Base-by-base conservation (phyloP, 805 yeast genomes). In the Torulaspora franciscae region DNA sequence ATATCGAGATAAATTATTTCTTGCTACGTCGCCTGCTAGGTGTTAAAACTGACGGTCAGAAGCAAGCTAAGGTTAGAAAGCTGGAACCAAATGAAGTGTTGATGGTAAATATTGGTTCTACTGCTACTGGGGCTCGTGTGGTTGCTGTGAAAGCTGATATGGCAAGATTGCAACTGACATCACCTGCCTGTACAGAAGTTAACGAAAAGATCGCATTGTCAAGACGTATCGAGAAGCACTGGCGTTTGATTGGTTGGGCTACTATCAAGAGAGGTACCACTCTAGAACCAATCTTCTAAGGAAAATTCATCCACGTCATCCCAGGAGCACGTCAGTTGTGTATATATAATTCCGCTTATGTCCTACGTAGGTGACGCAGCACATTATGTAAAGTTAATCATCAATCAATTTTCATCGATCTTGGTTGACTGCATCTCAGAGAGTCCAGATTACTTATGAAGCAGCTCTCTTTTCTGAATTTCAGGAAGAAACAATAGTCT, bases 161-260 rank as follows among this genome's bases (percentile, higher is more conserved):
- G 96, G 99, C 99, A 37, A 87, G 96, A 77, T 77, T 93, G 64
- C 89, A 88, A 65, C 79, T 93, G 66, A 91, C 98, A 38, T 83
- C 96, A 38, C 99, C 99, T 45, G 99, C 98, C 39, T 93, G 99
- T 81, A 91, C 99, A 30, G 97, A 91, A 75, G 78, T 91, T 41
- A 87, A 95, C 57, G 99, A 93, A 75, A 91, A 93, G 83, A 91
- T 93, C 69, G 99, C 99, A 32, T 75, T 93, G 64, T 89, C 97
- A 36, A 86, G 99, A 79, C 90, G 99, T 80, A 93, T 93, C 61
- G 99, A 93, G 68, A 91, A 91, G 80, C 99, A 93, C 71, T 93
- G 97, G 96, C 93, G 99, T 79, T 78, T 93, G 68, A 93, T 93
- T 73, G 99, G 99, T 61, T 93, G 99, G 99, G 99, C 99, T 59